Evolutionary conservation across 225 moss, liverwort and hornwort genomes (phyloP).

Genomic region (Straminergon stramineum): DNA sequence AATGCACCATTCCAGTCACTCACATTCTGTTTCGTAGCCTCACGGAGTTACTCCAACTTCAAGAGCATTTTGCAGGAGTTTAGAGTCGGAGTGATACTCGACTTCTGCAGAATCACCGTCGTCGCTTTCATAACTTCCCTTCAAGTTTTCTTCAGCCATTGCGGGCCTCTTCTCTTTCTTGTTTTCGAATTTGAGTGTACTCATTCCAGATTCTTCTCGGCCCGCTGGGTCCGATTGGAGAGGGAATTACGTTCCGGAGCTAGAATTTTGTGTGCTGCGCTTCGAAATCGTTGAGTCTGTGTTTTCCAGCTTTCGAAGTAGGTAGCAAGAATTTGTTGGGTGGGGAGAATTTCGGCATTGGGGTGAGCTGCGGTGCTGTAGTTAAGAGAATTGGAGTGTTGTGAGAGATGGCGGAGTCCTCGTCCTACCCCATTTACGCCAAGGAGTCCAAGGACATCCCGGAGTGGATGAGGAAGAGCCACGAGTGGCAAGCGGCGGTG

Average conservation of each 20-base stretch:
- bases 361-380: background rate
- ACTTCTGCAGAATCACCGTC: background rate
- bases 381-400: background rate
- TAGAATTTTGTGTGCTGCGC: background rate
- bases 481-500: constrained; percentile 21
- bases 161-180: background rate
- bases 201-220: background rate
- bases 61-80: background rate
- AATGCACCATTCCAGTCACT: background rate
- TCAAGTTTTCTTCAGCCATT: background rate
- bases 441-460: constrained; percentile 30
- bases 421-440: constrained; percentile 11
- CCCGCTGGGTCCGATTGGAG: background rate
- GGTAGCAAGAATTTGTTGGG: background rate
- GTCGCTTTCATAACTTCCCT: too few relatives aligned
- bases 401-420: background rate
- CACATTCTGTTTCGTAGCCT: background rate
- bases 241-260: background rate
- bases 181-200: background rate
- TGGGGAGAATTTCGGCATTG: background rate
- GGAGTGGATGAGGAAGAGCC: constrained; percentile 18
- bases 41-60: background rate
- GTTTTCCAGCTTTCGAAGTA: background rate
- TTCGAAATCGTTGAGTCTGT: background rate
- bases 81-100: background rate